Conservation (phyloP, 139 green algal genomes). For the Deuterostichococcus epilithicus region DNA sequence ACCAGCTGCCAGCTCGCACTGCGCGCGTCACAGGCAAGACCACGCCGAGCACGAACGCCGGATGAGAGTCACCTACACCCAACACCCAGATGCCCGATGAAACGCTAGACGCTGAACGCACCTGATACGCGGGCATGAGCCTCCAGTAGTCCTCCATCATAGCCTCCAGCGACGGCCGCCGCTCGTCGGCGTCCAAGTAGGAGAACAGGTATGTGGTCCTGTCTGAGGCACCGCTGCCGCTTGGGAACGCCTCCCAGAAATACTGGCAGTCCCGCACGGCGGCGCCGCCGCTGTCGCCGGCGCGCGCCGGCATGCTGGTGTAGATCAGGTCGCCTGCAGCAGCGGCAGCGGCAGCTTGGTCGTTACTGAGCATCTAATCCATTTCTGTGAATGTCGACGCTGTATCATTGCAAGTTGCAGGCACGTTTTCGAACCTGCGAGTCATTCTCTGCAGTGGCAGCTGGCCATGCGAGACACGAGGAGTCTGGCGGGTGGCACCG, state of each 20-base stretch:
- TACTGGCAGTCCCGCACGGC: constrained; percentile 51
- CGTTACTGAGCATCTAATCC: not conserved
- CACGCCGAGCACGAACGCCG: too few species aligned
- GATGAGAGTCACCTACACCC: not conserved
- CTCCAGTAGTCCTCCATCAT: constrained; percentile 93
- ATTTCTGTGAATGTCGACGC: too few species aligned
- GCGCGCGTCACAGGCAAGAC: too few species aligned
- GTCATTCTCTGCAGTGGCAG: too few species aligned
- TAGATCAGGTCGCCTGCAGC: constrained; percentile 75
- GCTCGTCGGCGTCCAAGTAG: constrained; percentile 78
- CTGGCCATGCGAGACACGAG: too few species aligned
- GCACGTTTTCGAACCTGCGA: too few species aligned
- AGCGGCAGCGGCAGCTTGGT: too few species aligned
- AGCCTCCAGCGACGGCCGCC: constrained; percentile 59
- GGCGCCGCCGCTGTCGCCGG: not conserved
- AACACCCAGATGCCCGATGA: not conserved
- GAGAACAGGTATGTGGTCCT: constrained; percentile 97
- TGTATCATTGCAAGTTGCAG: too few species aligned
- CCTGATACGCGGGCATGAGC: constrained; percentile 86
- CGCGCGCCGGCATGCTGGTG: constrained; percentile 32
- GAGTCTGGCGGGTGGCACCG: too few species aligned
- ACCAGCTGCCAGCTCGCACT: too few species aligned
- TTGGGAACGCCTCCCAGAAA: constrained; percentile 92
- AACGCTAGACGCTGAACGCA: too few species aligned
- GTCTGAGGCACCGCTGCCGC: constrained; percentile 60